A percentile compares a stretch with the other conserved stretches of the same genome.
Evolutionary conservation across 2,329 filamentous ascomycete genomes (phyloP).

Genomic region (Colletotrichum navitas): DNA sequence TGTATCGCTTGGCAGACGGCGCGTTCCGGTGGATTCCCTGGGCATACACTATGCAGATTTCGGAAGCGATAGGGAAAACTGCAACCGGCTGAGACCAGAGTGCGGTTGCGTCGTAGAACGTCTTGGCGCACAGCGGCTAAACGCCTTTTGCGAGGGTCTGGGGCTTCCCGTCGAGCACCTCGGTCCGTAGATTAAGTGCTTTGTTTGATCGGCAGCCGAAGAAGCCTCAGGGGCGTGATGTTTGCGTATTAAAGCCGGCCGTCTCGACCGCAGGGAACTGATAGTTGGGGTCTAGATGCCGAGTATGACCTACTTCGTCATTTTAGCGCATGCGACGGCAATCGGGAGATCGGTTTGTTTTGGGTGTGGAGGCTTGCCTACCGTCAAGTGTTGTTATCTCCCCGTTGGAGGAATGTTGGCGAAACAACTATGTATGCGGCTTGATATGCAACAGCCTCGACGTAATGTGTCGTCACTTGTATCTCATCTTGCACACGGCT

Average conservation of each 20-base stretch:
- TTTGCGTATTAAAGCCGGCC: background rate
- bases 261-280: background rate
- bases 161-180: background rate
- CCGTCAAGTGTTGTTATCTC: background rate
- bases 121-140: background rate
- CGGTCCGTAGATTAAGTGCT: background rate
- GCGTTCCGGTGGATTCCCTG: too few species aligned
- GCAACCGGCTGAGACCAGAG: conserved; percentile 3
- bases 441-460: background rate
- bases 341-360: background rate
- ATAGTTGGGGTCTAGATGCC: background rate
- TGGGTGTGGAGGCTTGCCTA: too few species aligned
- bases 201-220: background rate
- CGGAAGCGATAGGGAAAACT: background rate
- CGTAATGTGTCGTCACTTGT: background rate
- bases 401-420: too few species aligned
- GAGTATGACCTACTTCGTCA: background rate
- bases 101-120: background rate
- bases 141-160: background rate
- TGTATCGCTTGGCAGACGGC: background rate
- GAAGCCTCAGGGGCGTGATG: background rate
- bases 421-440: background rate
- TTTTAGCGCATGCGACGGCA: background rate
- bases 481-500: background rate
- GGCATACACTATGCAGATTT: background rate